Base-by-base conservation (phyloP, 176 grass and related monocot genomes). In the Rhynchospora pubera region DNA sequence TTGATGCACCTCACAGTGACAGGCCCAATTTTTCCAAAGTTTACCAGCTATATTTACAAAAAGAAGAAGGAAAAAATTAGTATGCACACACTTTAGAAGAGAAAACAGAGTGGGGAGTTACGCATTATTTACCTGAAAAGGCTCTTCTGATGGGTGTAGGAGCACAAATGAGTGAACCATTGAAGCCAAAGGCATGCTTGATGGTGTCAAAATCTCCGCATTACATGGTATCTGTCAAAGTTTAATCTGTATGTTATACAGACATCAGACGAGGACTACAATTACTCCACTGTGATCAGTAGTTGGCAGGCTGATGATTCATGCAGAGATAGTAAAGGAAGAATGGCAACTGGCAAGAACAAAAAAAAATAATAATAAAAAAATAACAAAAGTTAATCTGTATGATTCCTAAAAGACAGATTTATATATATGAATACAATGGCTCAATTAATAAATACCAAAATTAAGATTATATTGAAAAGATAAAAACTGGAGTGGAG, bases 11-110 rank as follows among this genome's bases (percentile, higher is more conserved):
- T 82, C n/a, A n/a, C n/a, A n/a, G n/a, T n/a, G 76, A 97, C 85
- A 28, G 93, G 93, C 80, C 93, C 93, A 80, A 84, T 93, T 34
- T 97, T 91, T 69, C 93, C 93, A 88, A 97, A 97, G 77, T 97
- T 89, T 55, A 93, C 93, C 74, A 97, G 77, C 93, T 97, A 89
- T 61, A 88, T 89, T 72, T 51, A 77, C 48, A 16, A 82, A 53
- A 1, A 65, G n/a, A 76, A 88, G n/a, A 57, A 12, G 72, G 71
- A 76, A 83, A 85, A 64, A 74, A n/a, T 80, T 66, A 59, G 60
- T 82, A 55, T n/a, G 51, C 23, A 79, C 18, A 52, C 28, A 55
- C 23, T 55, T 45, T 16, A 30, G 13, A 82, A 72, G 64, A 24
- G 62, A 84, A 69, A 9, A 74, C 69, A 6, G 1, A 0, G 1